A percentile compares a stretch with the other conserved stretches of the same genome.
Conservation (phyloP, 2,329 filamentous ascomycete genomes). For the Stagonosporopsis cucurbitacearum region DNA sequence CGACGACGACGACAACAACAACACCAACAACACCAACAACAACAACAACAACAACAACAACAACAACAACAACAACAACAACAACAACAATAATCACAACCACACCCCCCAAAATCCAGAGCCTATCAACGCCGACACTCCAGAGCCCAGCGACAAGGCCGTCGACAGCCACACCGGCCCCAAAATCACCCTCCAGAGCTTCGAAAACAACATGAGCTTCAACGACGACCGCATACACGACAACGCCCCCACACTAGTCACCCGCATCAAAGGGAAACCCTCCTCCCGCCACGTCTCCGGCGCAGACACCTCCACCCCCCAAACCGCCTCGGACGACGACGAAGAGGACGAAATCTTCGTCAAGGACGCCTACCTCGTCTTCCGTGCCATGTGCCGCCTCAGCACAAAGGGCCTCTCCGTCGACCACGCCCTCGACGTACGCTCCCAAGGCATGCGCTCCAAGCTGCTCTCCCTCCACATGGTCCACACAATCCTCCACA, state of each 20-base stretch:
- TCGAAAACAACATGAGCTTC: constrained; percentile 70
- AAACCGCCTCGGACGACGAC: constrained; percentile 60
- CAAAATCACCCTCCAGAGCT: constrained; percentile 72
- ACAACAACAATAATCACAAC: too few relatives aligned
- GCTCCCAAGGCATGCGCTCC: constrained; percentile 94
- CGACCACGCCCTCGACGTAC: constrained; percentile 90
- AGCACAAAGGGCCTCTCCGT: constrained; percentile 89
- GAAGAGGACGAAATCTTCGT: constrained; percentile 96
- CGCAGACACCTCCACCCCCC: constrained; percentile 43
- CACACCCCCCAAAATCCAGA: constrained; percentile 49
- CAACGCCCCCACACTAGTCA: constrained; percentile 71
- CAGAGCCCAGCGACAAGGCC: constrained; percentile 52
- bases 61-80: too few relatives aligned
- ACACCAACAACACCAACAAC: too few relatives aligned
- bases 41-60: too few relatives aligned
- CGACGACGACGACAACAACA: too few relatives aligned
- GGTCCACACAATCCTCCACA: constrained; percentile 93
- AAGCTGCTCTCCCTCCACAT: constrained; percentile 95
- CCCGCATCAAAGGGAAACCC: constrained; percentile 59
- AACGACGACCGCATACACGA: constrained; percentile 71
- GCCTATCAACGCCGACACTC: too few relatives aligned
- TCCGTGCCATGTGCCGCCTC: constrained; percentile 95
- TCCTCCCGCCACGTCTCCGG: constrained; percentile 55
- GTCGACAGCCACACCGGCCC: constrained; percentile 57
- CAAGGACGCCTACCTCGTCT: constrained; percentile 95